Percentiles rank a stretch among this genome's conserved stretches.
phyloP scores from a whole-genome alignment of 2,329 filamentous ascomycete species.

The Arthroderma uncinatum region DNA sequence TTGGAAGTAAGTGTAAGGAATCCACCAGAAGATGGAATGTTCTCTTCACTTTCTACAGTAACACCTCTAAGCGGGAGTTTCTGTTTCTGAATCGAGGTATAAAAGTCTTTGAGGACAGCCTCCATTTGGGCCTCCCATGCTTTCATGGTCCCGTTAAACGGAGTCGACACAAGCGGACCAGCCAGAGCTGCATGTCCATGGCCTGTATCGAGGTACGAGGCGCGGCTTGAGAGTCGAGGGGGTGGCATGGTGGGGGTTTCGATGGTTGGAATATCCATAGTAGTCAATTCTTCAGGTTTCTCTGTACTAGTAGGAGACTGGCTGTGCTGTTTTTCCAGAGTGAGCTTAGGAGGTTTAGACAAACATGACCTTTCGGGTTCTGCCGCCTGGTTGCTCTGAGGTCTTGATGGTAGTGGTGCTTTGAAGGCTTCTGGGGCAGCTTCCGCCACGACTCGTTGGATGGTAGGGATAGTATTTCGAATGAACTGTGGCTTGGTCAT shows the following conservation, averaged over 20 bases:
- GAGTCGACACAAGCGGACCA: slow-evolving; percentile 65
- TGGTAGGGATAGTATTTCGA: slow-evolving; percentile 89
- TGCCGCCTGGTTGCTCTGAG: background rate
- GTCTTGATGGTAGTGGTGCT: slow-evolving; percentile 31
- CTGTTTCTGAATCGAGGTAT: slow-evolving; percentile 75
- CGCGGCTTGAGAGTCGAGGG: slow-evolving; percentile 26
- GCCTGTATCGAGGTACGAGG: slow-evolving; percentile 31
- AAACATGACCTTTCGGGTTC: background rate
- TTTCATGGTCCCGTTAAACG: slow-evolving; percentile 62
- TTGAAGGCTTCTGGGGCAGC: slow-evolving; percentile 58
- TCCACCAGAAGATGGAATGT: slow-evolving; percentile 39
- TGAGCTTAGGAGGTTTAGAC: slow-evolving; percentile 14
- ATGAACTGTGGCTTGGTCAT: slow-evolving; percentile 94
- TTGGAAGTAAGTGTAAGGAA: slow-evolving; percentile 57
- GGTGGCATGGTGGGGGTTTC: slow-evolving; percentile 20
- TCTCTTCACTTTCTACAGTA: slow-evolving; percentile 34
- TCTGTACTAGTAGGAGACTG: slow-evolving; percentile 10
- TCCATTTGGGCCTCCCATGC: slow-evolving; percentile 87
- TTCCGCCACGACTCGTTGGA: slow-evolving; percentile 64
- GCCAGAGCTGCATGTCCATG: slow-evolving; percentile 34
- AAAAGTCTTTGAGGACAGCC: slow-evolving; percentile 82
- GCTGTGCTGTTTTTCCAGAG: background rate
- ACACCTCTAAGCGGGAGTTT: slow-evolving; percentile 77
- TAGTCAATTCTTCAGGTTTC: slow-evolving; percentile 4
- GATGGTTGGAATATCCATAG: slow-evolving; percentile 18